Percentiles rank a stretch among this genome's conserved stretches.
Evolutionary conservation across 1,139 yeast species (phyloP).

Genomic region (Zygoascus hellenicus): DNA sequence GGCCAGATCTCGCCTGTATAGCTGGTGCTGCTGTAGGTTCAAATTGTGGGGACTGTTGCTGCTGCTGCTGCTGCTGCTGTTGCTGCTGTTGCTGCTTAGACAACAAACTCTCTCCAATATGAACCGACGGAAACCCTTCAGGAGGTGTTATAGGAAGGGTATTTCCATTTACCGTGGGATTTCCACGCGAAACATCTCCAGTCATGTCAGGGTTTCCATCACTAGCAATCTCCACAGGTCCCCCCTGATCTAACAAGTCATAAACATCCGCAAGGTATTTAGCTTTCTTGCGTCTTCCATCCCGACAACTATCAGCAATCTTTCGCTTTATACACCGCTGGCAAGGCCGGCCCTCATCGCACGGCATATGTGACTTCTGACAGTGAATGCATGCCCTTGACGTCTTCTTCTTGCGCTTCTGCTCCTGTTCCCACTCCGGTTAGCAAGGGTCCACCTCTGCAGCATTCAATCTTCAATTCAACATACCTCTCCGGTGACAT

Average conservation of each 20-base stretch:
- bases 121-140: constrained; percentile 8
- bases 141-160: constrained; percentile 16
- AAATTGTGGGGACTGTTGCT: too few relatives aligned
- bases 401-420: constrained; percentile 47
- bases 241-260: constrained; percentile 5
- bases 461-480: background rate
- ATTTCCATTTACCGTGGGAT: background rate
- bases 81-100: too few relatives aligned
- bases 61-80: too few relatives aligned
- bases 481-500: background rate
- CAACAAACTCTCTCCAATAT: background rate
- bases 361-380: constrained; percentile 82
- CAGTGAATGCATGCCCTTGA: constrained; percentile 89
- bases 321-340: constrained; percentile 69
- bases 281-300: constrained; percentile 81
- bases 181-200: background rate
- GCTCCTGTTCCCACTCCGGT: constrained; percentile 11
- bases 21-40: too few relatives aligned
- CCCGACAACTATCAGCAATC: constrained; percentile 63
- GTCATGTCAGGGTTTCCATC: background rate
- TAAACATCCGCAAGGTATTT: constrained; percentile 50
- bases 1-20: background rate
- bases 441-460: background rate
- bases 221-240: background rate
- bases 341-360: constrained; percentile 79